A percentile compares a stretch with the other conserved stretches of the same genome.
phyloP scores from a whole-genome alignment of 2,329 filamentous ascomycete species.

The Scedosporium aurantiacum region DNA sequence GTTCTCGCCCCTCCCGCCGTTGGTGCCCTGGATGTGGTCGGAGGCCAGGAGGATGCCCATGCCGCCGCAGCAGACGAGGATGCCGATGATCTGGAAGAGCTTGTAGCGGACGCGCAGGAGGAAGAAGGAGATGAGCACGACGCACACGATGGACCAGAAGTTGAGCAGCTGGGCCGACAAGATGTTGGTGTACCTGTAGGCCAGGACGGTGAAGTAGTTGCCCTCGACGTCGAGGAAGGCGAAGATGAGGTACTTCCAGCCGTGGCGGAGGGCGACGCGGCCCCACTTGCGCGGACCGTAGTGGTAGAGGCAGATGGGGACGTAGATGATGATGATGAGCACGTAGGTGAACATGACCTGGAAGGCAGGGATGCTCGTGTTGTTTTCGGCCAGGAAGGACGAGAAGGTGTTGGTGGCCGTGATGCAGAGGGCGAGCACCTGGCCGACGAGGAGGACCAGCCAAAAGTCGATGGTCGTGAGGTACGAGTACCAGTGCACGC shows the following conservation, averaged over 20 bases:
- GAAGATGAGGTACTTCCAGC: slow-evolving; percentile 91
- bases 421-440: slow-evolving; percentile 79
- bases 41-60: slow-evolving; percentile 78
- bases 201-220: slow-evolving; percentile 95
- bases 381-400: slow-evolving; percentile 51
- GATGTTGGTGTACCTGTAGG: slow-evolving; percentile 86
- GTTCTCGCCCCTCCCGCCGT: slow-evolving; percentile 56
- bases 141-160: slow-evolving; percentile 95
- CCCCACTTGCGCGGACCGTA: slow-evolving; percentile 66
- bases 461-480: slow-evolving; percentile 81
- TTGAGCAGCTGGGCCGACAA: slow-evolving; percentile 91
- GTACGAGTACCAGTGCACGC: slow-evolving; percentile 58
- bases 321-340: slow-evolving; percentile 72
- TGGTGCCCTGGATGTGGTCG: slow-evolving; percentile 71
- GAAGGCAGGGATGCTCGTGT: slow-evolving; percentile 83
- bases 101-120: slow-evolving; percentile 85
- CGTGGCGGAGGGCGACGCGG: slow-evolving; percentile 53
- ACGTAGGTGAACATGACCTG: slow-evolving; percentile 95
- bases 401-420: slow-evolving; percentile 89
- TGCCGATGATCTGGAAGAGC: slow-evolving; percentile 71
- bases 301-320: slow-evolving; percentile 63
- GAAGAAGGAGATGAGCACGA: slow-evolving; percentile 73
- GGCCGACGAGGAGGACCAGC: slow-evolving; percentile 68
- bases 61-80: slow-evolving; percentile 82
- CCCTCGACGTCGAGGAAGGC: slow-evolving; percentile 90